phyloP scores from a whole-genome alignment of 768 basidiomycete species.

The Tremella yokohamensis region DNA sequence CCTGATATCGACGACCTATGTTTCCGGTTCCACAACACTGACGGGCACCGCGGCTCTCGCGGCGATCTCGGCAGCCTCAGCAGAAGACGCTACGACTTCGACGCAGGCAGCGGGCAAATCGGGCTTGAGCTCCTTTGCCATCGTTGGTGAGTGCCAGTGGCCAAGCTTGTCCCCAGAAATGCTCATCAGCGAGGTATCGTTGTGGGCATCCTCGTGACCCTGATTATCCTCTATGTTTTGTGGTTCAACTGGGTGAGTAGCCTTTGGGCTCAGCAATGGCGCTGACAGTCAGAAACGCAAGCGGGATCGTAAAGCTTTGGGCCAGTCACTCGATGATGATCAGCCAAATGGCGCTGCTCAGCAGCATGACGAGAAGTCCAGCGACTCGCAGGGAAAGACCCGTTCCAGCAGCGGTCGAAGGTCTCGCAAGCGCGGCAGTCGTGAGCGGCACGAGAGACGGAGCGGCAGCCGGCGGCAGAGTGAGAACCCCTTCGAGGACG shows the following conservation, averaged over 20 bases:
- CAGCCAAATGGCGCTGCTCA: not conserved
- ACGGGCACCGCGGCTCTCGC: not conserved
- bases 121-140: conserved; percentile 1
- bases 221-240: not conserved
- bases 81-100: not conserved
- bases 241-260: conserved; percentile 3
- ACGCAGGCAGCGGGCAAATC: not conserved
- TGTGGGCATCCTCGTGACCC: not conserved
- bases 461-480: not conserved
- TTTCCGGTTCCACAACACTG: not conserved
- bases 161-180: not conserved
- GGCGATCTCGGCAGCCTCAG: not conserved
- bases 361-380: not conserved
- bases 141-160: not conserved
- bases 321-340: not conserved
- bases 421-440: not conserved
- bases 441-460: not conserved
- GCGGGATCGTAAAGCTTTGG: not conserved
- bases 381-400: not conserved
- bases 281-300: not conserved
- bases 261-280: not conserved
- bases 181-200: conserved; percentile 3
- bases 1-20: not conserved
- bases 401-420: not conserved
- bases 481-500: conserved; percentile 1